Evolutionary conservation across 208 protist genomes (phyloP).

Genomic region (Leishmania braziliensis): DNA sequence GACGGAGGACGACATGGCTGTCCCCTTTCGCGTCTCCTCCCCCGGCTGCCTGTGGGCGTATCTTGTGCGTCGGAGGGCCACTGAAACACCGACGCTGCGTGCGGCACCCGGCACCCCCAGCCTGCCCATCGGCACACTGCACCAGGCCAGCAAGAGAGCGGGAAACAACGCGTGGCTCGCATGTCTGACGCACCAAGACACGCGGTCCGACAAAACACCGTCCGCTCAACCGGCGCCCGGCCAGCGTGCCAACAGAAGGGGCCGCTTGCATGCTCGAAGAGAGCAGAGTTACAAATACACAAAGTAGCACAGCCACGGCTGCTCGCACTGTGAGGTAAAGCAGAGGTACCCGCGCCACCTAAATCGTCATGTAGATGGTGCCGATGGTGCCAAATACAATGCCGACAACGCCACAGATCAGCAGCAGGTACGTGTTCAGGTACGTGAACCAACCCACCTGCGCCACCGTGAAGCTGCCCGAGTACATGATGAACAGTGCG

Average conservation of each 20-base stretch:
- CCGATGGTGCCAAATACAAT: slow-evolving; percentile 8
- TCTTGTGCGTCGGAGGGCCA: not conserved
- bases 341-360: not conserved
- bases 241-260: not conserved
- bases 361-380: slow-evolving; percentile 21
- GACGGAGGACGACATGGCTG: not conserved
- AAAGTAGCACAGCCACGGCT: not conserved
- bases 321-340: not conserved
- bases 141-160: not conserved
- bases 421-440: slow-evolving; percentile 50
- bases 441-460: slow-evolving; percentile 50
- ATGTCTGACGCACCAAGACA: not conserved
- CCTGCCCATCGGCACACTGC: not conserved
- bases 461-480: slow-evolving; percentile 40
- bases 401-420: slow-evolving; percentile 42
- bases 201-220: not conserved
- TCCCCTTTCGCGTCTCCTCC: not conserved
- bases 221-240: not conserved
- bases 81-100: not conserved
- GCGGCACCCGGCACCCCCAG: not conserved
- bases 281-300: not conserved
- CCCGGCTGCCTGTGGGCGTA: not conserved
- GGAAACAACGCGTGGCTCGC: not conserved
- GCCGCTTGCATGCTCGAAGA: not conserved
- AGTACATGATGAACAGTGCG: slow-evolving; percentile 62